Evolutionary conservation across 495 filamentous ascomycete species (phyloP).

Genomic region (Pseudoneurospora amorphoporcata): DNA sequence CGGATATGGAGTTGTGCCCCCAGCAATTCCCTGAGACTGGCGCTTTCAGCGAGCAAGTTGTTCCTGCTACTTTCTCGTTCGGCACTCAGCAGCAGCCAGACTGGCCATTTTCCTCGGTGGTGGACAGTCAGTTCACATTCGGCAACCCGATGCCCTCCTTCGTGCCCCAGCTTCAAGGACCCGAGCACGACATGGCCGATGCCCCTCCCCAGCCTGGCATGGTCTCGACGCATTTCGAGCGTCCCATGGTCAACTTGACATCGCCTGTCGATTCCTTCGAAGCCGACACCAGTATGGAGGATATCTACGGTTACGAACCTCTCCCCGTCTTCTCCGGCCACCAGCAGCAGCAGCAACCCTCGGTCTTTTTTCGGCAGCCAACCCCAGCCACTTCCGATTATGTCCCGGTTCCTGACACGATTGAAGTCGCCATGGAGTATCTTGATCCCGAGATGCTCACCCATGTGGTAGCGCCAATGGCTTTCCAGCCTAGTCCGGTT

Average conservation of each 20-base stretch:
- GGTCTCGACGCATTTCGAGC: neutral
- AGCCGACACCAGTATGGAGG: neutral
- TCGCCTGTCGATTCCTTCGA: neutral
- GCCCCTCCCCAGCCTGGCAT: neutral
- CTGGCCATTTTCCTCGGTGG: neutral
- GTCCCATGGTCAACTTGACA: neutral
- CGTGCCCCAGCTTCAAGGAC: neutral
- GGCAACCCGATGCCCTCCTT: neutral
- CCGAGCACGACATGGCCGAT: neutral
- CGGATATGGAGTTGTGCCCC: neutral
- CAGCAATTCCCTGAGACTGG: neutral
- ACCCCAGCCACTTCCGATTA: neutral
- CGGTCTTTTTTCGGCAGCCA: neutral
- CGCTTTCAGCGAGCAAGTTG: neutral
- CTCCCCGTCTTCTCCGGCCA: neutral
- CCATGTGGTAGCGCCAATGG: neutral
- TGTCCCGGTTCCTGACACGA: neutral
- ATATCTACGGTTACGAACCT: neutral
- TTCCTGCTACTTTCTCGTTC: neutral
- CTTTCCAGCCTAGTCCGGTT: neutral
- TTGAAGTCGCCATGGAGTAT: neutral
- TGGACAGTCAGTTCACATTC: neutral
- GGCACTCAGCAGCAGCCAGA: neutral
- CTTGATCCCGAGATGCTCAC: neutral
- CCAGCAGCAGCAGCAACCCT: neutral